Conservation (phyloP, 1,284 basidiomycete genomes). For the Leccinum variabile region DNA sequence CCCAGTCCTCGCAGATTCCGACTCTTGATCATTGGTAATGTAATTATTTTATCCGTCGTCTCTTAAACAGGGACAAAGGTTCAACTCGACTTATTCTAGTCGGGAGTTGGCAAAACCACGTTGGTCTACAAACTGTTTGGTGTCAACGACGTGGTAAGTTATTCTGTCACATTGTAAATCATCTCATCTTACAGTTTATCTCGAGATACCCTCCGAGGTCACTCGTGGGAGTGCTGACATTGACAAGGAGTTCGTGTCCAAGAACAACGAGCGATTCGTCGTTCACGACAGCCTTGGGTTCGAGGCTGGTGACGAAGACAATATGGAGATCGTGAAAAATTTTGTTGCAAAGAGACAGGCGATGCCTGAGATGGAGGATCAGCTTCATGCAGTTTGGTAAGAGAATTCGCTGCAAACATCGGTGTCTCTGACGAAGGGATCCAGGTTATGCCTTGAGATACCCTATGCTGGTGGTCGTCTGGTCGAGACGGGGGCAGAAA, state of each 20-base stretch:
- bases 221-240: neutral
- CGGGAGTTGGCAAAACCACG: neutral
- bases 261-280: conserved; percentile 11
- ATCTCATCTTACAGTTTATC: neutral
- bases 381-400: conserved; percentile 21
- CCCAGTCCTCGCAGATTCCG: neutral
- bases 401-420: neutral
- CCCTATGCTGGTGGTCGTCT: neutral
- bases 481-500: neutral
- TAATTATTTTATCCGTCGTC: neutral
- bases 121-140: neutral
- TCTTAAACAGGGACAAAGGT: neutral
- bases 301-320: neutral
- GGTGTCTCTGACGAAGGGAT: neutral
- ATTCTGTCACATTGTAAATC: neutral
- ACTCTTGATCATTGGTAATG: neutral
- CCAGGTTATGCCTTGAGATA: neutral
- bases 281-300: conserved; percentile 10
- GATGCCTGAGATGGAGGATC: conserved; percentile 10
- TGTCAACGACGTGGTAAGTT: neutral
- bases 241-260: neutral
- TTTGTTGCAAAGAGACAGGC: conserved; percentile 9
- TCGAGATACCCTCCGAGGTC: neutral
- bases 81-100: neutral
- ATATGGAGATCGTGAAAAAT: neutral